Percentiles rank a stretch among this genome's conserved stretches.
These are phyloP conservation scores for Fusarium sp. DNA, from an alignment of 2,329 filamentous ascomycete species.

Conservation along the genomic window DNA sequence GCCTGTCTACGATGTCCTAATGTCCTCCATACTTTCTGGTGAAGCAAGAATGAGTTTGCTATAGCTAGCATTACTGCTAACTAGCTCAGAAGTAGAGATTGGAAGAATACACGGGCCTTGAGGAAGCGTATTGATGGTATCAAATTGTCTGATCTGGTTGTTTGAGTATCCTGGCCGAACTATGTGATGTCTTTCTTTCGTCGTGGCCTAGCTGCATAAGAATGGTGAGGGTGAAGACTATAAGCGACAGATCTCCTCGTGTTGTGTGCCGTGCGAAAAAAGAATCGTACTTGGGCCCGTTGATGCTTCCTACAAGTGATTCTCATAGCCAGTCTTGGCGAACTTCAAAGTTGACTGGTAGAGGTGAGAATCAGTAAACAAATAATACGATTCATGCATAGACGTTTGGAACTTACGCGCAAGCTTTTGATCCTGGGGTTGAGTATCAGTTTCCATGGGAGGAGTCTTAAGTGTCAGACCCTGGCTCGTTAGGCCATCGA, in stretches of 20 bases:
- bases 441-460: background rate
- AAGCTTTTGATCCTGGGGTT: background rate
- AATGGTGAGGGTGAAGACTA: background rate
- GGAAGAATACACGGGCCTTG: background rate
- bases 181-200: background rate
- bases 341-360: background rate
- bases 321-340: background rate
- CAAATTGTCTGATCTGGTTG: background rate
- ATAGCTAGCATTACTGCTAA: background rate
- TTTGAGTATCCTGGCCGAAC: background rate
- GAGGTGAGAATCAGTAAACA: background rate
- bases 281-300: background rate
- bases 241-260: background rate
- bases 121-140: background rate
- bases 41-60: background rate
- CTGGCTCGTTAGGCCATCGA: background rate
- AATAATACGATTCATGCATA: too few species aligned
- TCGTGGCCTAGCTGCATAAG: background rate
- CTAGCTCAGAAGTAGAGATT: background rate
- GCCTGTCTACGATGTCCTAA: background rate
- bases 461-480: background rate
- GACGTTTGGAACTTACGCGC: background rate
- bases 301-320: background rate
- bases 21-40: background rate
- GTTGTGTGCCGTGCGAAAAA: background rate